These are phyloP conservation scores for Sporothrix sp. DNA, from an alignment of 2,329 filamentous ascomycete genomes.

Conservation along the genomic window DNA sequence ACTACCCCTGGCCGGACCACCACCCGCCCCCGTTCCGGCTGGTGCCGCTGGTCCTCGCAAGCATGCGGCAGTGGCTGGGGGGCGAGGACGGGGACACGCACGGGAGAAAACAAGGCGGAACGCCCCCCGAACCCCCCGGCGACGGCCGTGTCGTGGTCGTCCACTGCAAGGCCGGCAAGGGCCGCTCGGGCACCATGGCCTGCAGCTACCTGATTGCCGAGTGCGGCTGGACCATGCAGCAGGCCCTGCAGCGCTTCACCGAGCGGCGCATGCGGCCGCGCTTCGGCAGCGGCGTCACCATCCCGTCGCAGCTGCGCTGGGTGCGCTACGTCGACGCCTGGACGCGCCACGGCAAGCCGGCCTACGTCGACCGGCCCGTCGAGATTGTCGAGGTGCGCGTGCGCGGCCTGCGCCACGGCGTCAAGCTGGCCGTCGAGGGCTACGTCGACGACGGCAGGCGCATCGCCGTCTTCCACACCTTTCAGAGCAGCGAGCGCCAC, in stretches of 20 bases:
- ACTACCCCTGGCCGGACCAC: constrained; percentile 96
- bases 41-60: constrained; percentile 79
- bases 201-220: constrained; percentile 88
- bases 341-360: constrained; percentile 45
- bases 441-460: constrained; percentile 81
- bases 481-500: constrained; percentile 60
- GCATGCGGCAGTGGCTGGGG: constrained; percentile 82
- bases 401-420: constrained; percentile 79
- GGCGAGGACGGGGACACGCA: constrained; percentile 30
- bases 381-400: constrained; percentile 84
- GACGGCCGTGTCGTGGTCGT: constrained; percentile 67
- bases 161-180: constrained; percentile 96
- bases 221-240: constrained; percentile 50
- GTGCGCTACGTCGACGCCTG: constrained; percentile 82
- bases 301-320: constrained; percentile 84
- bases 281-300: constrained; percentile 79
- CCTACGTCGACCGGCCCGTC: constrained; percentile 69
- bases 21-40: constrained; percentile 89
- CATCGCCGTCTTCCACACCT: constrained; percentile 76
- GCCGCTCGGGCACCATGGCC: constrained; percentile 76
- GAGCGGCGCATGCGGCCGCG: constrained; percentile 78
- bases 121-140: background rate
- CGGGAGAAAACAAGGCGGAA: constrained; percentile 13
- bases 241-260: constrained; percentile 54
- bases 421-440: constrained; percentile 78